A percentile compares a stretch with the other conserved stretches of the same genome.
phyloP scores from a whole-genome alignment of 225 moss, liverwort and hornwort species.

The Pleurozium schreberi region DNA sequence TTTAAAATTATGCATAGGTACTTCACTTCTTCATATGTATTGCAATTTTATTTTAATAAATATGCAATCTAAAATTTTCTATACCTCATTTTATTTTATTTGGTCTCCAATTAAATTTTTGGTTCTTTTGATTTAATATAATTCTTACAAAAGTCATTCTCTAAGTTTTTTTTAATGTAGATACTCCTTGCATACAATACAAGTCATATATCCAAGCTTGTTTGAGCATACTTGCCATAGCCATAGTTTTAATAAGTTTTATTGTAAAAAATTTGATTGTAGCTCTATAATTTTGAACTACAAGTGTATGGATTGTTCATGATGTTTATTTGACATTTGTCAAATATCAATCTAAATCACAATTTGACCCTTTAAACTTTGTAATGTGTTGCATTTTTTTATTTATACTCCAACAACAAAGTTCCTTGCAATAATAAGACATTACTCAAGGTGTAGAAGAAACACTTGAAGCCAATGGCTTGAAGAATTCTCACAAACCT shows the following conservation, averaged over 20 bases:
- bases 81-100: neutral
- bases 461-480: neutral
- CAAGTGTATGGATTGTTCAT: neutral
- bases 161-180: too few species aligned
- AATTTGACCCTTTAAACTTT: neutral
- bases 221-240: neutral
- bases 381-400: neutral
- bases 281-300: too few species aligned
- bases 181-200: too few species aligned
- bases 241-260: neutral
- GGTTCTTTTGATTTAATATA: neutral
- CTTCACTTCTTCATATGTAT: neutral
- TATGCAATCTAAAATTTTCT: neutral
- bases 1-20: neutral
- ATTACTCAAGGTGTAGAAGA: neutral
- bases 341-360: neutral
- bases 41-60: too few species aligned
- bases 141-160: neutral
- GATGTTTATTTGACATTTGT: neutral
- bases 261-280: neutral
- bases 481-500: neutral
- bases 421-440: neutral
- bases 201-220: accelerated
- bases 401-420: neutral
- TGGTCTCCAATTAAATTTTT: neutral